These are phyloP conservation scores for Psidium guajava DNA, from an alignment of 345 rosid genomes.

Conservation along the genomic window DNA sequence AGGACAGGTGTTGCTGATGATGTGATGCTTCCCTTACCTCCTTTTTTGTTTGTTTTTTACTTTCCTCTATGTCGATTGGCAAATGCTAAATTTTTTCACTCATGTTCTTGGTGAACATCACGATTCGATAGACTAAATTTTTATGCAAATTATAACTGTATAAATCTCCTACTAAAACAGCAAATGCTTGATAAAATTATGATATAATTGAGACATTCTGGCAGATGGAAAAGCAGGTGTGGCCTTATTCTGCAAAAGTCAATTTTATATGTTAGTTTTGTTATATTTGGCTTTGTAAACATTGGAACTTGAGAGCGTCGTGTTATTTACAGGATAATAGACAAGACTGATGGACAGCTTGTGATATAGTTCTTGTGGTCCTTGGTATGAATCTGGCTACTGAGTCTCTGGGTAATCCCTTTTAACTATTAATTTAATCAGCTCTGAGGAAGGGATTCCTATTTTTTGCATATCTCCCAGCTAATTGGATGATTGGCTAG, in stretches of 20 bases:
- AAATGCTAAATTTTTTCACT: background rate
- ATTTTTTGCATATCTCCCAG: background rate
- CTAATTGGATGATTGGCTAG: background rate
- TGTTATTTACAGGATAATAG: conserved; percentile 2
- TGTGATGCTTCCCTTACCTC: background rate
- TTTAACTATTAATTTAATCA: background rate
- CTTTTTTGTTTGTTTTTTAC: background rate
- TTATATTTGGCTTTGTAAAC: background rate
- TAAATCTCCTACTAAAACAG: background rate
- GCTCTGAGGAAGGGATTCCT: background rate
- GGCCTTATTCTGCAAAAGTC: background rate
- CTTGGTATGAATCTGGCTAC: background rate
- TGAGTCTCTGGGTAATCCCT: conserved; percentile 1
- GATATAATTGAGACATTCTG: background rate
- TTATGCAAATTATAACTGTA: background rate
- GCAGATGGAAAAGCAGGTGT: background rate
- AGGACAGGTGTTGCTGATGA: background rate
- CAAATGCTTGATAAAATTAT: background rate
- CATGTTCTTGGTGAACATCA: background rate
- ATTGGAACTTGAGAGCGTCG: background rate
- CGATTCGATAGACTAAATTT: background rate
- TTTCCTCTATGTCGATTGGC: background rate
- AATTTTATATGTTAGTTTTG: background rate
- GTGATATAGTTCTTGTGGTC: conserved; percentile 4
- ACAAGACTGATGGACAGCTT: conserved; percentile 4